Base-by-base conservation (phyloP, 108 stramenopile species). In the Cyclotella cryptica region DNA sequence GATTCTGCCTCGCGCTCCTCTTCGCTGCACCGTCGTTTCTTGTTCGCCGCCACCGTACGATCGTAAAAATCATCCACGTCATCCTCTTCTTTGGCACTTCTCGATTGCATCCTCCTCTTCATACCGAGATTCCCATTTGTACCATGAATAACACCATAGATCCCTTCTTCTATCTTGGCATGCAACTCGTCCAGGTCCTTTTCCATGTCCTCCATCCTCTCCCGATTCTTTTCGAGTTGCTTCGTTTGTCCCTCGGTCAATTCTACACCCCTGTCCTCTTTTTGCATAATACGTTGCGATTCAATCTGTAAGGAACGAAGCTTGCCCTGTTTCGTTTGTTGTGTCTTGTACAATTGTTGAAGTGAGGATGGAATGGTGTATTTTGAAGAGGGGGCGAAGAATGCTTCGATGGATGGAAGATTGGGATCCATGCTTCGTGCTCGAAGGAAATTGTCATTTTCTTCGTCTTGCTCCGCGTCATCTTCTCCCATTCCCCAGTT, bases 11-110 rank as follows among this genome's bases (percentile, higher is more conserved):
- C n/a, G n/a, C n/a, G n/a, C n/a, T n/a, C n/a, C n/a, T n/a, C n/a
- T n/a, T 61, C 29, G 57, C 75, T 44, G 39, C 26, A 39, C 10
- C 62, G 47, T 51, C 35, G 15, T 61, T 75, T 71, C 75, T 70
- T 70, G 9, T 45, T 27, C 2, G 47, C 40, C 10, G 60, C 14
- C 13, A 69, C 67, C 29, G 91, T 88, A 3, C 81, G 62, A 74
- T 89, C 88, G 65, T 85, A 89, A 62, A 87, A 88, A 62, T 86
- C 87, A 66, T 92, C 90, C 24, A 84, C 87, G 17, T 87, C 88
- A 0, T 81, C 84, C 4, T 66, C 75, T 61, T 75, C 51, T 30
- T 81, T 51, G n/a, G n/a, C n/a, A 13, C 68, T 41, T 28, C 46
- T 13, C 9, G 47, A 30, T 26, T 69, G 66, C 43, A 17, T 44